Evolutionary conservation across 139 green algal species (phyloP), one percentile per base, ranked within the genome.

Genomic region (Chlamydomonas sphaeroides): DNA sequence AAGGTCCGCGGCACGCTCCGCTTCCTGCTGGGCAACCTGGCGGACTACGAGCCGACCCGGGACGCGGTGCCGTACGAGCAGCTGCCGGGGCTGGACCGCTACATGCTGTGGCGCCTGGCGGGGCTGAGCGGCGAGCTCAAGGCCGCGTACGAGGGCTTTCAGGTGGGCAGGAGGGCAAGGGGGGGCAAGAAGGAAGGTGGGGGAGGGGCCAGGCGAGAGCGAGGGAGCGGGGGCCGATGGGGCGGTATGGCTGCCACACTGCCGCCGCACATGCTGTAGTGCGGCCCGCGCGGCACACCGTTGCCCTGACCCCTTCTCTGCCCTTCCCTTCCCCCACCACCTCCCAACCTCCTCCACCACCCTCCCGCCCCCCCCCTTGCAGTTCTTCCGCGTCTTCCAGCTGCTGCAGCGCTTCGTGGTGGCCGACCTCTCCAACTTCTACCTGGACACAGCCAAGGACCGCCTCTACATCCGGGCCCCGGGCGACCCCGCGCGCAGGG

Each of bases 391-490:
- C 56, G 92, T 95, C 69, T 96, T 92, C 88, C 90, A 96, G 84
- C 61, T 87, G 3, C 57, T 97, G 57, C 91, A 97, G 82, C 91
- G 92, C n/a, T 98, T 98, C 75, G 92, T 92, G 17, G 92, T 95
- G 18, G 76, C 86, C 21, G 97, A 99, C 65, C 92, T 99, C 26
- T 98, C 92, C 77, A 96, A 95, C 89, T 98, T 98, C 79, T 99
- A 99, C 87, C 92, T 99, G 51, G 97, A 99, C 86, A 89, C 96
- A 0, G 93, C 89, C 65, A 99, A 99, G 87, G 96, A 98, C 90
- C 84, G 95, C 7, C 88, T 98, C 66, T 98, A 98, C 89, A 95
- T 98, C 62, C 86, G 89, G 10, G 86, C 23, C 7, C 25, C 57
- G 1, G 68, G 79, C 76, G 90, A 91, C 28, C 56, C 71, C 35